Base-by-base conservation (phyloP, 192 early-diverging fungal species). In the Phycomyces nitens region DNA sequence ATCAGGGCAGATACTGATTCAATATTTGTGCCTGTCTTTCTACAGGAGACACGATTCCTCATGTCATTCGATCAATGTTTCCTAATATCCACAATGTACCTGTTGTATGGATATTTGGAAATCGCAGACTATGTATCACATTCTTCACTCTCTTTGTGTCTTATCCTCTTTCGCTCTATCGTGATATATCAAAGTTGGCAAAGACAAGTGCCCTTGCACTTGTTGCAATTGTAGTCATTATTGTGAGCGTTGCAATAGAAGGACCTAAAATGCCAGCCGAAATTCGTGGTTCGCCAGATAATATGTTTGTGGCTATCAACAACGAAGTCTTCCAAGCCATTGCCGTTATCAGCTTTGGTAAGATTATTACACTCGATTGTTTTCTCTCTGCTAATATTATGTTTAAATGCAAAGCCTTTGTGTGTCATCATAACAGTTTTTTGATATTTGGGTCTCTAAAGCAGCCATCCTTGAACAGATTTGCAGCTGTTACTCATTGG, bases 381-480 rank as follows among this genome's bases (percentile, higher is more conserved):
- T n/a, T n/a, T n/a, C n/a, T n/a, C n/a, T n/a, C 21, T 21, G 16
- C 20, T 20, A 34, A 22, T 16, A 49, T 20, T 0, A 43, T 23
- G 11, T 21, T 58, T 26, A 49, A 57, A 41, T 57, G 29, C 53
- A 26, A 65, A 82, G 86, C 94, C 0, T 97, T 94, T 81, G 94
- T 97, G 22, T 97, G 94, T 63, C 94, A 97, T 68, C 94, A 97
- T 77, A 97, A 95, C 71, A 92, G 89, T 39, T 94, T 95, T 66
- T 79, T 97, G 69, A 97, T 97, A 55, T 92, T 89, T 70, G 88
- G 88, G 11, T 91, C 93, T 9, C 71, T 96, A 44, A 77, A 84
- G 43, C 89, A 89, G 55, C 94, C 94, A 0, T 78, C 79, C 58
- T 77, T 96, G 40, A 88, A 94, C 62, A 84, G 93, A 20, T 91